These are phyloP conservation scores for Clonostachys byssicola DNA, from an alignment of 2,329 filamentous ascomycete genomes.

Conservation along the genomic window DNA sequence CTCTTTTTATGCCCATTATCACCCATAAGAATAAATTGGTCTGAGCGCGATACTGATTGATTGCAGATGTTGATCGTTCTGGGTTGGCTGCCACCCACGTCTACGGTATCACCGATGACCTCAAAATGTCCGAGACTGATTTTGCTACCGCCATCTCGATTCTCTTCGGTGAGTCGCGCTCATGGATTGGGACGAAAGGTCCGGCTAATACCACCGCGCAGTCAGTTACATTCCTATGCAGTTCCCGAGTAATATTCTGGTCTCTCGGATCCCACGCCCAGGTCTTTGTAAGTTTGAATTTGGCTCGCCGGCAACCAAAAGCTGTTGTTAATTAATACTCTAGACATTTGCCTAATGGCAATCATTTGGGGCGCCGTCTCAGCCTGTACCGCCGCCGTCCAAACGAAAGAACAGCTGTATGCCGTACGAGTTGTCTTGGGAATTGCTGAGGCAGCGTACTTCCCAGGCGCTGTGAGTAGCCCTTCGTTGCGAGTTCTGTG, in stretches of 20 bases:
- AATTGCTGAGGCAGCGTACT: conserved; percentile 31
- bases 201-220: background rate
- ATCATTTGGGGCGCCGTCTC: conserved; percentile 43
- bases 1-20: background rate
- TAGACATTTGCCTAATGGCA: background rate
- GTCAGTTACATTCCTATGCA: background rate
- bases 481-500: background rate
- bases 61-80: background rate
- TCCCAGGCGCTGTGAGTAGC: conserved; percentile 21
- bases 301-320: background rate
- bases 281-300: background rate
- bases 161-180: background rate
- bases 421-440: conserved; percentile 29
- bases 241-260: background rate
- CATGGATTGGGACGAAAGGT: background rate
- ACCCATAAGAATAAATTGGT: background rate
- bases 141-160: background rate
- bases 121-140: background rate
- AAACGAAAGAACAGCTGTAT: conserved; percentile 22
- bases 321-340: background rate
- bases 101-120: background rate
- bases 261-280: background rate
- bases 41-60: background rate
- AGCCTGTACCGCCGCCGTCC: conserved; percentile 24
- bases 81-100: background rate